Base-by-base conservation (phyloP, 306 rosid genomes). In the Canavalia ensiformis region DNA sequence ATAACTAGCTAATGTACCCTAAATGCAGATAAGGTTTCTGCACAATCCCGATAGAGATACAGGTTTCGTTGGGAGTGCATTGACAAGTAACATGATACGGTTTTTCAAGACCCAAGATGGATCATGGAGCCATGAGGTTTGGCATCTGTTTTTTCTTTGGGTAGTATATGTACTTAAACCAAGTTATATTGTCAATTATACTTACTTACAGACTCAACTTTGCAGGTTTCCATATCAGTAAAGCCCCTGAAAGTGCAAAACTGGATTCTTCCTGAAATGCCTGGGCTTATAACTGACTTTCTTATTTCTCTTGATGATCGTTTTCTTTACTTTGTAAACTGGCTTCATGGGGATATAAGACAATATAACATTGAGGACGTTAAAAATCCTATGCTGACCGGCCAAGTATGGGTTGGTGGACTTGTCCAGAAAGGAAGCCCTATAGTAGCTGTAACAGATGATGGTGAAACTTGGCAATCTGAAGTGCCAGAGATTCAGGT, bases 261-360 rank as follows among this genome's bases (percentile, higher is more conserved):
- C 84, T 95, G 99, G 99, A 82, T 91, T 77, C 95, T 95, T 82
- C 97, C 97, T 11, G 97, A 95, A 82, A 87, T 95, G 99, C 94
- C 99, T 10, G 99, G 99, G 82, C 95, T 95, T 65, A 90, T 93
- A 57, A 95, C 97, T 39, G 97, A 93, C 84, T 91, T 93, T 77
- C 86, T 95, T 78, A 87, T 95, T 51, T 95, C 99, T 13, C 95
- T 95, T 8, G 97, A 95, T 68, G 99, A 93, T 65, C 97, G 94
- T 68, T 95, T 90, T 81, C 80, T 95, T 60, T 93, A 93, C 87
- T 82, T 90, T 9, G 95, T 85, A 87, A 95, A 95, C 90, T 95
- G 99, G 99, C 95, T 95, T 81, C 99, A 95, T 35, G 97, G 99
- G 10, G 97, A 95, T 87, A 90, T 95, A 78, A 89, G 99, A 25